Conservation (phyloP, 2,329 filamentous ascomycete species). For the Salinomyces thailandicus region DNA sequence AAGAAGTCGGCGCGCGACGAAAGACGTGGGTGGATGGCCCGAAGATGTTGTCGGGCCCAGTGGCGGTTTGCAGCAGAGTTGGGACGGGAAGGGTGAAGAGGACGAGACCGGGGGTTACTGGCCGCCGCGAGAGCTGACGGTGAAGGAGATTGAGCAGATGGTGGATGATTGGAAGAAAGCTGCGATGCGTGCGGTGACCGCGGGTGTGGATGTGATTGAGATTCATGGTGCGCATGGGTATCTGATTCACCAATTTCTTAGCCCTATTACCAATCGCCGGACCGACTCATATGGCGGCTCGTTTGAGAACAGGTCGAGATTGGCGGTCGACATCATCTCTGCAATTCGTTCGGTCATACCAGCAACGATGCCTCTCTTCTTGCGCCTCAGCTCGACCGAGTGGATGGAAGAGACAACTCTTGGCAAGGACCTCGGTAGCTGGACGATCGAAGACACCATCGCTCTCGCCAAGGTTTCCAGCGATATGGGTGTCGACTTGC, state of each 20-base stretch:
- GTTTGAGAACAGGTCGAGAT: constrained; percentile 30
- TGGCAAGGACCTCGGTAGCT: constrained; percentile 45
- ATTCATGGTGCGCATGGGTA: constrained; percentile 71
- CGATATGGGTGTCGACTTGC: constrained; percentile 64
- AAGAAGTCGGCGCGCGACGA: constrained; percentile 43
- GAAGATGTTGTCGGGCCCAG: constrained; percentile 47
- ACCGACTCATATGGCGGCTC: constrained; percentile 34
- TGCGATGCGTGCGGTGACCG: constrained; percentile 42
- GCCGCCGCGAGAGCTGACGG: constrained; percentile 43
- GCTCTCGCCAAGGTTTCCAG: constrained; percentile 58
- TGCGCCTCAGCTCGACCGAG: constrained; percentile 61
- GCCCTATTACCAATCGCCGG: constrained; percentile 30
- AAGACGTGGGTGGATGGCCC: constrained; percentile 42
- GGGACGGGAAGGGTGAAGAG: constrained; percentile 26
- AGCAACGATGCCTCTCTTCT: constrained; percentile 54
- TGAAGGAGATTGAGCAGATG: constrained; percentile 54
- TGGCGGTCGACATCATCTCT: constrained; percentile 33
- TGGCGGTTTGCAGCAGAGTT: constrained; percentile 31
- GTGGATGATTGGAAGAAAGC: constrained; percentile 54
- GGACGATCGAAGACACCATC: constrained; percentile 55
- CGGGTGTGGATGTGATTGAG: constrained; percentile 68
- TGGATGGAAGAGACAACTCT: constrained; percentile 56
- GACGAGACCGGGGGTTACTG: constrained; percentile 27
- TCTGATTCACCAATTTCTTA: constrained; percentile 48
- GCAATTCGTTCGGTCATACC: constrained; percentile 17